Conservation (phyloP, 345 rosid genomes). For the Physaria fendleri region DNA sequence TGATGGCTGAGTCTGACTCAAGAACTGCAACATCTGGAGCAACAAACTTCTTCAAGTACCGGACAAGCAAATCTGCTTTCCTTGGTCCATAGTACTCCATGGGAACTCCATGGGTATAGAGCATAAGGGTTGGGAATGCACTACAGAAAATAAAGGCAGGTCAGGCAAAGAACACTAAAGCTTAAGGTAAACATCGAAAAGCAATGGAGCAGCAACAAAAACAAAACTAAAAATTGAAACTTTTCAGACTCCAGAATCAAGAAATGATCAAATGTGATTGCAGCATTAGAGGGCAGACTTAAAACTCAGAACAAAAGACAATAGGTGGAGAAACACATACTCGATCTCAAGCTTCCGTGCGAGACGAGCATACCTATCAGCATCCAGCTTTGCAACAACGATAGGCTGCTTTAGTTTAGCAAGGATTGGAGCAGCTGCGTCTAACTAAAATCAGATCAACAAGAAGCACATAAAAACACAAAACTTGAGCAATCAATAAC, state of each 20-base stretch:
- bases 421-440: constrained; percentile 81
- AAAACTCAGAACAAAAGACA: neutral
- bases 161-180: neutral
- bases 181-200: neutral
- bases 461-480: neutral
- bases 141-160: constrained; percentile 31
- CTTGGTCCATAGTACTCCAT: constrained; percentile 85
- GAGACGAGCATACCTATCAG: constrained; percentile 64
- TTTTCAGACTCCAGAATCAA: neutral
- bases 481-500: neutral
- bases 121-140: constrained; percentile 78
- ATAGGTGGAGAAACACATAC: constrained; percentile 35
- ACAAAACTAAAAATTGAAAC: neutral
- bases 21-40: constrained; percentile 84
- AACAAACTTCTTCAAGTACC: constrained; percentile 79
- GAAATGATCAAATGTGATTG: neutral
- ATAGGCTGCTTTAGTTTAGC: constrained; percentile 67
- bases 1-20: constrained; percentile 51
- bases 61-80: constrained; percentile 74
- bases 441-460: constrained; percentile 50
- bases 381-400: constrained; percentile 75
- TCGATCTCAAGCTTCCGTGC: constrained; percentile 70
- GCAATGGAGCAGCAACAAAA: neutral
- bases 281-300: neutral
- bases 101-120: constrained; percentile 76